Base-by-base conservation (phyloP, 345 rosid genomes). In the Camelina sativa region DNA sequence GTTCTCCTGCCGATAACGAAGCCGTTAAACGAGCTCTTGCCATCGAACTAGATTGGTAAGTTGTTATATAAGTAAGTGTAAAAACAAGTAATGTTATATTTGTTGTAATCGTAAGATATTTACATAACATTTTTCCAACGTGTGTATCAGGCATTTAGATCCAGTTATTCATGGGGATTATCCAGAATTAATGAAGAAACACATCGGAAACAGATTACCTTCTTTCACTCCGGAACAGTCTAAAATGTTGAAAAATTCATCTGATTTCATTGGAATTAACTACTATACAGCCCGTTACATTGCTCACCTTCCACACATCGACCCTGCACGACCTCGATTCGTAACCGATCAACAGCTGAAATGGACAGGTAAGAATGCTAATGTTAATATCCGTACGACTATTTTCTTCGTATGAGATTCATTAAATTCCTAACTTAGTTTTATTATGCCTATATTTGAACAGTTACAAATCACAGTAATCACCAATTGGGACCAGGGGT, bases 401-500 rank as follows among this genome's bases (percentile, higher is more conserved):
- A 25, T 25, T 7, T 6, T 30, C 11, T 43, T 55, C 5, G 8
- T 56, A 43, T 44, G 20, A 30, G 11, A 47, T 47, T 47, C 4
- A 8, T 7, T 58, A 58, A 12, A 19, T 58, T 58, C n/a, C 57
- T 70, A 47, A 70, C 23, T 48, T 35, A 13, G 19, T 22, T 69
- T 17, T 17, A 17, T 34, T 11, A 35, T 59, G 28, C 17, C 3
- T 59, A 15, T 48, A 35, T 59, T 5, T 23, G 30, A 71, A 44
- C 74, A 75, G 79, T 7, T 4, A 68, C 13, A 47, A 66, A 66
- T 52, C 67, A 32, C 13, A 68, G 68, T 60, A 51, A 65, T n/a
- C 72, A 75, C 43, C 32, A n/a, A 34, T 9, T 75, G 1, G 79
- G 79, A 65, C 74, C 79, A 67, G 54, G 16, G 73, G 79, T 75